Evolutionary conservation across 148 eudicot genomes (phyloP).

Genomic region (Arctostaphylos glauca): DNA sequence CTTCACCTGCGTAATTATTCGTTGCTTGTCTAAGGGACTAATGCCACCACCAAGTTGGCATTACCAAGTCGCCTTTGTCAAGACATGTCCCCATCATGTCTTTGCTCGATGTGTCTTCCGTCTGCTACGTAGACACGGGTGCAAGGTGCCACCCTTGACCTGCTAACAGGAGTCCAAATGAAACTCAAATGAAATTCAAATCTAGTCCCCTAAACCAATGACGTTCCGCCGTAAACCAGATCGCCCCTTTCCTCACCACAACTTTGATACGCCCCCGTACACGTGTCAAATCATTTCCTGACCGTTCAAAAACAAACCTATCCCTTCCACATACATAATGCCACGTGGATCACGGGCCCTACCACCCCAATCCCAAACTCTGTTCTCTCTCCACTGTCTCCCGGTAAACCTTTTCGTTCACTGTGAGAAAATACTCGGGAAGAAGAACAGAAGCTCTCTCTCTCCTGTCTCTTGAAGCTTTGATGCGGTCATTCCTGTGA

Average conservation of each 20-base stretch:
- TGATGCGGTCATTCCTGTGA: not conserved
- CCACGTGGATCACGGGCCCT: not conserved
- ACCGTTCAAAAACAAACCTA: no score
- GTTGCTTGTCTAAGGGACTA: no score
- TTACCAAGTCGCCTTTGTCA: no score
- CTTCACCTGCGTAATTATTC: no score
- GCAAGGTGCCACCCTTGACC: no score
- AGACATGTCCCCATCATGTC: no score
- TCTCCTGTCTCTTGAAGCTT: not conserved
- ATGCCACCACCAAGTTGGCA: no score
- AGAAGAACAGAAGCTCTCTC: not conserved
- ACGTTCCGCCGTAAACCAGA: not conserved
- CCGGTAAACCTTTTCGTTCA: not conserved
- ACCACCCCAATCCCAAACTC: not conserved
- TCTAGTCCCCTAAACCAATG: not conserved
- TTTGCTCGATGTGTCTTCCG: no score
- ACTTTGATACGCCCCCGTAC: not conserved
- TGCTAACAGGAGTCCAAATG: not conserved
- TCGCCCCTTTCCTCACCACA: slow-evolving; percentile 2
- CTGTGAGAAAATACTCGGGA: not conserved
- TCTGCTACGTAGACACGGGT: no score
- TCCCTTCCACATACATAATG: not conserved
- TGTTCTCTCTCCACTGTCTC: not conserved
- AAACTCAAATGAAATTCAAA: not conserved
- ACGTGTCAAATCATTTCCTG: no score